phyloP scores from a whole-genome alignment of 1,284 basidiomycete genomes.

The Cryptococcus jaspeensis region DNA sequence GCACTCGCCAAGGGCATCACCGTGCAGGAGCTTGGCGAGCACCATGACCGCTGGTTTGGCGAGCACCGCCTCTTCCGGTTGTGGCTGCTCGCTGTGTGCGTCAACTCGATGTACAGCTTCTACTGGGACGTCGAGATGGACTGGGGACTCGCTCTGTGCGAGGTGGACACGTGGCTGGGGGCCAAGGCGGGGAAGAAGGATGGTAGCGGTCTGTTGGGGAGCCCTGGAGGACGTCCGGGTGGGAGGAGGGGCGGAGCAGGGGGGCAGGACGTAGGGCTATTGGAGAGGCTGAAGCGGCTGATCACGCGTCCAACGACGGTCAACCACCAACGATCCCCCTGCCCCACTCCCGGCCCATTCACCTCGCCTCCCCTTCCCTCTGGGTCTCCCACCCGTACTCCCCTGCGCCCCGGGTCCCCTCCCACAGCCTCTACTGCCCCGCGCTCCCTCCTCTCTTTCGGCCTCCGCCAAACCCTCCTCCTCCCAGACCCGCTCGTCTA shows the following conservation, averaged over 20 bases:
- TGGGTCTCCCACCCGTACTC: conserved; percentile 6
- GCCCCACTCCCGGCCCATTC: conserved; percentile 30
- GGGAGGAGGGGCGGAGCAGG: background rate
- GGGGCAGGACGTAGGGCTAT: background rate
- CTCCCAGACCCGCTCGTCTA: conserved; percentile 77
- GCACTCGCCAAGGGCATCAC: conserved; percentile 56
- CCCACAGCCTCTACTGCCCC: conserved; percentile 23
- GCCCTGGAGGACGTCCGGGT: conserved; percentile 6
- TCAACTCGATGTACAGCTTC: conserved; percentile 94
- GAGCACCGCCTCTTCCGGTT: conserved; percentile 75
- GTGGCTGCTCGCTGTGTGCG: conserved; percentile 78
- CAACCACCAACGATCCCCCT: conserved; percentile 45
- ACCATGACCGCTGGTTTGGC: conserved; percentile 64
- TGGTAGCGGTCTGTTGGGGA: conserved; percentile 7
- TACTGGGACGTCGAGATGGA: conserved; percentile 99
- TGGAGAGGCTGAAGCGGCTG: conserved; percentile 12
- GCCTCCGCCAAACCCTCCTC: conserved; percentile 68
- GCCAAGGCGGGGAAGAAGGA: conserved; percentile 7
- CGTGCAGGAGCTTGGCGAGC: conserved; percentile 44
- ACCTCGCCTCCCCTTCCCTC: background rate
- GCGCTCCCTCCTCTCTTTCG: conserved; percentile 59
- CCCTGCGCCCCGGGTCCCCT: conserved; percentile 8
- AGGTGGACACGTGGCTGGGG: conserved; percentile 50
- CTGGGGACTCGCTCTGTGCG: conserved; percentile 86
- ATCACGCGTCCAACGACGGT: conserved; percentile 4